phyloP scores from a whole-genome alignment of 495 filamentous ascomycete genomes.

The Penicillium roqueforti region DNA sequence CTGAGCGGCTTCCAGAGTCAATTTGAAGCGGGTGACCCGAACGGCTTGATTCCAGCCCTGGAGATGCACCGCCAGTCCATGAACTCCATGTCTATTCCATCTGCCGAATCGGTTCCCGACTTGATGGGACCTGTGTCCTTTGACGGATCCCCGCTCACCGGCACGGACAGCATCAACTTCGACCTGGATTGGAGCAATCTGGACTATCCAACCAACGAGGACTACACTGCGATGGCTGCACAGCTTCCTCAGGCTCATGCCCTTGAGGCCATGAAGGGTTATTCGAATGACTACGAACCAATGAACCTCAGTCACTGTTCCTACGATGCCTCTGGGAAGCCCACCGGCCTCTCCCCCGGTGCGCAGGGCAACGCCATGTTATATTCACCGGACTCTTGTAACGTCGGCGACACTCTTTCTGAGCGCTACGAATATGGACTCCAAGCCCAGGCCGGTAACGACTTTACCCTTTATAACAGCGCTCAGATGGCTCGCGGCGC shows the following conservation, averaged over 20 bases:
- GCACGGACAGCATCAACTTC: slow-evolving; percentile 32
- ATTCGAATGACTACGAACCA: slow-evolving; percentile 17
- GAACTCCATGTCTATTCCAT: slow-evolving; percentile 26
- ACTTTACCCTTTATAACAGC: slow-evolving; percentile 44
- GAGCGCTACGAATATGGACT: slow-evolving; percentile 45
- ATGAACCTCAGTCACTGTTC: slow-evolving; percentile 5
- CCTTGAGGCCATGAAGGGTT: slow-evolving; percentile 25
- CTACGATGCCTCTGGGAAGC: slow-evolving; percentile 10
- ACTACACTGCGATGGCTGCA: slow-evolving; percentile 35
- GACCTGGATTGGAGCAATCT: slow-evolving; percentile 38
- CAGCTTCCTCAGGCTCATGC: slow-evolving; percentile 25
- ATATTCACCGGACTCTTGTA: slow-evolving; percentile 52
- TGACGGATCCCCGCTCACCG: slow-evolving; percentile 22
- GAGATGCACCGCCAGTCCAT: slow-evolving; percentile 27
- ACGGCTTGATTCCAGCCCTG: slow-evolving; percentile 22
- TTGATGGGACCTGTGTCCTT: slow-evolving; percentile 20
- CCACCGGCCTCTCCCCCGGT: slow-evolving; percentile 55
- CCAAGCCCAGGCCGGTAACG: slow-evolving; percentile 30
- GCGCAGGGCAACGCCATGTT: slow-evolving; percentile 62
- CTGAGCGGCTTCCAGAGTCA: slow-evolving; percentile 48
- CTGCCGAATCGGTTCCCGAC: slow-evolving; percentile 23
- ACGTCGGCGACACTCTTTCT: slow-evolving; percentile 26
- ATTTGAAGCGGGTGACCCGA: slow-evolving; percentile 52
- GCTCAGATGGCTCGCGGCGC: slow-evolving; percentile 1
- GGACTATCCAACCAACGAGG: slow-evolving; percentile 27